Conservation (phyloP, 495 filamentous ascomycete genomes). For the Aspergillus nanangensis region DNA sequence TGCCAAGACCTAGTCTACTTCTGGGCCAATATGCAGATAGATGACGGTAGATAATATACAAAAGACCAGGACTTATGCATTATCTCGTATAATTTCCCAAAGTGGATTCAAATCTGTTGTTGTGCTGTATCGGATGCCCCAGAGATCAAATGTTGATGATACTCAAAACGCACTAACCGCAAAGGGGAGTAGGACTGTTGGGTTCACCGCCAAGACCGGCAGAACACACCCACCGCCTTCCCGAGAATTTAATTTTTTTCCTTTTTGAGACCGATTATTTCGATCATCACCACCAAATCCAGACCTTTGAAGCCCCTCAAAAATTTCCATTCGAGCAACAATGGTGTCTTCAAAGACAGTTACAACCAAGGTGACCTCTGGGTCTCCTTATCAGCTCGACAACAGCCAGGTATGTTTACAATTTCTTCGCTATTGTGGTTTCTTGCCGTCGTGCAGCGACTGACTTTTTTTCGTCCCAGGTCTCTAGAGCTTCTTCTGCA, state of each 20-base stretch:
- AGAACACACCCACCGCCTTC: conserved; percentile 37
- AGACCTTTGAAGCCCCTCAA: conserved; percentile 22
- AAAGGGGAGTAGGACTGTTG: conserved; percentile 11
- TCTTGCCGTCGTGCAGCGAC: not conserved
- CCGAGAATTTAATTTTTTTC: conserved; percentile 38
- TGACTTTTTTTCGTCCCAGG: conserved; percentile 42
- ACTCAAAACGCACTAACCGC: not conserved
- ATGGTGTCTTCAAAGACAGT: conserved; percentile 45
- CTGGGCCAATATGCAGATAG: too few relatives aligned
- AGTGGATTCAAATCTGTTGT: too few relatives aligned
- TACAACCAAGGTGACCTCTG: conserved; percentile 47
- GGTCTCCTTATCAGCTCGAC: conserved; percentile 63
- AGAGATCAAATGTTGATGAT: too few relatives aligned
- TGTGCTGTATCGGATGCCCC: too few relatives aligned
- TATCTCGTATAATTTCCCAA: too few relatives aligned
- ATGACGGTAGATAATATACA: too few relatives aligned
- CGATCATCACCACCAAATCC: conserved; percentile 29
- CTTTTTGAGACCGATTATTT: conserved; percentile 24
- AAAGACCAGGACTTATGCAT: too few relatives aligned
- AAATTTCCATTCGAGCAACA: conserved; percentile 17
- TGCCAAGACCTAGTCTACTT: too few relatives aligned
- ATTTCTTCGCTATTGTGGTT: not conserved
- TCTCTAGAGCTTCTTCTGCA: conserved; percentile 73
- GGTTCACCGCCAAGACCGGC: conserved; percentile 25
- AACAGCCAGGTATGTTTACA: conserved; percentile 50